phyloP scores from a whole-genome alignment of 2,329 filamentous ascomycete species.

The Fusarium sp. region DNA sequence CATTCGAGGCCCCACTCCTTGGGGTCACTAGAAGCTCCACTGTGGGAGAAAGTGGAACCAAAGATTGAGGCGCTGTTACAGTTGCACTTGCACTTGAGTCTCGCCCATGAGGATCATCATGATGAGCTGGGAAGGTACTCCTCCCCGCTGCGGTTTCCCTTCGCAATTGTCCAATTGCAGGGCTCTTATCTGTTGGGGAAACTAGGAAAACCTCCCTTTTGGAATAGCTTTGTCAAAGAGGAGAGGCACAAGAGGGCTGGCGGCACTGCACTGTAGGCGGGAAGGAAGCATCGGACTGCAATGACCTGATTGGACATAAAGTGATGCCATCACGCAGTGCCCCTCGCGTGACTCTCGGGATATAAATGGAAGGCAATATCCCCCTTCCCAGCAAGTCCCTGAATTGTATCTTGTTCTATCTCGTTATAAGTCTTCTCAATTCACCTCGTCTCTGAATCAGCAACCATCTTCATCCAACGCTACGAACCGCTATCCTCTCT shows the following conservation, averaged over 20 bases:
- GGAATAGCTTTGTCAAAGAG: constrained; percentile 8
- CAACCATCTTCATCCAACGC: neutral
- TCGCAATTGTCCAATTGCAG: constrained; percentile 33
- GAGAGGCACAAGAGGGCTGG: constrained; percentile 1
- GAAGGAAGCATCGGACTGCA: constrained; percentile 27
- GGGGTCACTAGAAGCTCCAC: constrained; percentile 9
- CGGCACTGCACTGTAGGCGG: constrained; percentile 1
- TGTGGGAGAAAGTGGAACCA: constrained; percentile 5
- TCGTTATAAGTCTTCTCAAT: constrained; percentile 5
- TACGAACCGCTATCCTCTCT: neutral
- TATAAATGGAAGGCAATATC: constrained; percentile 40
- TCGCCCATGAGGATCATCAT: constrained; percentile 24
- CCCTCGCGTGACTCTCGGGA: constrained; percentile 44
- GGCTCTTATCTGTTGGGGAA: constrained; percentile 11
- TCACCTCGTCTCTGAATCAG: constrained; percentile 14
- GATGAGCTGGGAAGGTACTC: constrained; percentile 14
- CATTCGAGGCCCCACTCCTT: constrained; percentile 34
- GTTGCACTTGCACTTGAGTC: constrained; percentile 9
- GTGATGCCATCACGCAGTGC: constrained; percentile 44
- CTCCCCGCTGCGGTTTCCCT: neutral
- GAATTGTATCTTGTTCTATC: constrained; percentile 12
- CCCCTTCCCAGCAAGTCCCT: constrained; percentile 22
- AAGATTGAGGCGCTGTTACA: constrained; percentile 4
- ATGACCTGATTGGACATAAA: constrained; percentile 46
- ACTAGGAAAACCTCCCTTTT: neutral